Evolutionary conservation across 2,329 filamentous ascomycete species (phyloP).

Genomic region (Thelonectria rubi): DNA sequence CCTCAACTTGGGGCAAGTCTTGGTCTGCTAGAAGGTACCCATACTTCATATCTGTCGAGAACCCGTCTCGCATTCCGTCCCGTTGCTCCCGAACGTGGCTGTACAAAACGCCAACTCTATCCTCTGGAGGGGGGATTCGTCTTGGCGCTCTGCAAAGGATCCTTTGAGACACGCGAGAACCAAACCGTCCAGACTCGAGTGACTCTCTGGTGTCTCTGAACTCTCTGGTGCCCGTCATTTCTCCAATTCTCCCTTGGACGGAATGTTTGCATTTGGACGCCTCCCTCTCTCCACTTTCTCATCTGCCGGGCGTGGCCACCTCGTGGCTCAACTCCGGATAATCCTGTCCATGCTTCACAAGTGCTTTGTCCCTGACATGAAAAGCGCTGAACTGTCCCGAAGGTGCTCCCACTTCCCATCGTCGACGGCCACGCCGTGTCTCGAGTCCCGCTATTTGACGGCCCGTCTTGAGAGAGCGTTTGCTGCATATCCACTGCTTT

Average conservation of each 20-base stretch:
- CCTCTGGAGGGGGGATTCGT: conserved; percentile 6
- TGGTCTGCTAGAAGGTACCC: background rate
- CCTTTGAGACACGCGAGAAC: background rate
- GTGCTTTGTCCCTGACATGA: background rate
- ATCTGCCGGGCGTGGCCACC: background rate
- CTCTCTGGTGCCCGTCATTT: background rate
- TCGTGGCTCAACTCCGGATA: background rate
- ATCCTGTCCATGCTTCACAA: background rate
- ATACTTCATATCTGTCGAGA: conserved; percentile 7
- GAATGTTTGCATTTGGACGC: background rate
- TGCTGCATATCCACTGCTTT: conserved; percentile 14
- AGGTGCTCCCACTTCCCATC: conserved; percentile 22
- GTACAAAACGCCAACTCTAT: conserved; percentile 7
- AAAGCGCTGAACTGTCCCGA: conserved; percentile 4
- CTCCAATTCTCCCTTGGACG: background rate
- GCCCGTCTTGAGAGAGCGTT: conserved; percentile 13
- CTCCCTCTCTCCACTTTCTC: background rate
- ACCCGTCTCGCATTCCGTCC: conserved; percentile 12
- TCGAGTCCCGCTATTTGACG: conserved; percentile 10
- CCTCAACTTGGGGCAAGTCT: conserved; percentile 1
- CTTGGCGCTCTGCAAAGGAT: conserved; percentile 4
- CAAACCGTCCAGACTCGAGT: background rate
- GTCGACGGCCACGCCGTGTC: conserved; percentile 16
- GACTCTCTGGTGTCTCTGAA: background rate
- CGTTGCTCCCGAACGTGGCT: conserved; percentile 11